Evolutionary conservation across 257 asterid species (phyloP).

Genomic region (Solanum arcanum): DNA sequence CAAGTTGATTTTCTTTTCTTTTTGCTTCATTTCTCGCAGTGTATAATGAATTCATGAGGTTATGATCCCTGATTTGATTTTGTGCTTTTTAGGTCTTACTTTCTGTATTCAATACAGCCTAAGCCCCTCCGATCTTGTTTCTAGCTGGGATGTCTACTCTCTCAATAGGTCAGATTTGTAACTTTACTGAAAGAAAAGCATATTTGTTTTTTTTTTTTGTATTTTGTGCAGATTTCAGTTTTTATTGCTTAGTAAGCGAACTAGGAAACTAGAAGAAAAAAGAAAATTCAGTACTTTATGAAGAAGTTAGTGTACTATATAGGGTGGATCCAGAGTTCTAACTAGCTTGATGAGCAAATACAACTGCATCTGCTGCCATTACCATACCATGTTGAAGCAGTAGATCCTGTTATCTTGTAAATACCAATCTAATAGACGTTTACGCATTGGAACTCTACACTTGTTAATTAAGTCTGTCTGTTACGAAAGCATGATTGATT

Average conservation of each 20-base stretch:
- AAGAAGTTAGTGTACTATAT: not conserved
- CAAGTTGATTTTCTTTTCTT: not conserved
- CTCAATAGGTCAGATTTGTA: conserved; percentile 51
- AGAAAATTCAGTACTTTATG: not conserved
- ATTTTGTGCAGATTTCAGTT: not conserved
- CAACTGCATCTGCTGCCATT: not conserved
- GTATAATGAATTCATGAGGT: not conserved
- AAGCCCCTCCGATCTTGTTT: conserved; percentile 80
- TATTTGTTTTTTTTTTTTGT: not conserved
- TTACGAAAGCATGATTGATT: not conserved
- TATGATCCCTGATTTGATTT: not conserved
- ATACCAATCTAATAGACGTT: not conserved
- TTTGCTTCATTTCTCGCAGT: not conserved
- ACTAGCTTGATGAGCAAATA: not conserved
- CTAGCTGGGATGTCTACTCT: conserved; percentile 84
- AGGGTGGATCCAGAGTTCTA: not conserved
- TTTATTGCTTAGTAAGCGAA: too few species aligned
- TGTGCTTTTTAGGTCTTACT: conserved; percentile 43
- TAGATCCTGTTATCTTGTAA: not conserved
- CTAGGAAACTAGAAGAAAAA: too few species aligned
- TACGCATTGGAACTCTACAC: not conserved
- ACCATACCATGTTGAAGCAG: not conserved
- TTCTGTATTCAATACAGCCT: conserved; percentile 70
- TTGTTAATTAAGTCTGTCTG: not conserved
- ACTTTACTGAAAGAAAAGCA: not conserved